A percentile compares a stretch with the other conserved stretches of the same genome.
Evolutionary conservation across 495 filamentous ascomycete genomes (phyloP).

Genomic region (Lineolata rhizophorae): DNA sequence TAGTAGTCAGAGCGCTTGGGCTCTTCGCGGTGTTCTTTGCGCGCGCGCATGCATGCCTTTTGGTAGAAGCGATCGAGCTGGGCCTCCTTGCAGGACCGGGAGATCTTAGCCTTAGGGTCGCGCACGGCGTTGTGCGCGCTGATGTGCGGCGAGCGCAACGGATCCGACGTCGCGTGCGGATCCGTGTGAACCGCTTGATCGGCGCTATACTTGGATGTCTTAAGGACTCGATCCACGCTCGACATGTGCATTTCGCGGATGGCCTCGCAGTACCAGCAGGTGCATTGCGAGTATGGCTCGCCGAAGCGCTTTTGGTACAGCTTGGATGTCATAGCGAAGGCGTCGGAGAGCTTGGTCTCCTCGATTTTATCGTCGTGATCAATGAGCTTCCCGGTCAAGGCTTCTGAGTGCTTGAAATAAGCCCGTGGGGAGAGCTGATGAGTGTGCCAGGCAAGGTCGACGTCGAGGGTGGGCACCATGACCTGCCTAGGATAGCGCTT

Average conservation of each 20-base stretch:
- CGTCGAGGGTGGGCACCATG: conserved; percentile 64
- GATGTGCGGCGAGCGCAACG: conserved; percentile 43
- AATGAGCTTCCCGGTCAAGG: conserved; percentile 29
- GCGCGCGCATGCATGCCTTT: conserved; percentile 36
- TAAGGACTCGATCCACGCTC: no score
- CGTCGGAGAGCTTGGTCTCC: conserved; percentile 32
- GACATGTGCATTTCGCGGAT: no score
- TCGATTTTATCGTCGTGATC: conserved; percentile 78
- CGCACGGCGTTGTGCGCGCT: conserved; percentile 41
- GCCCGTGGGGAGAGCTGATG: conserved; percentile 27
- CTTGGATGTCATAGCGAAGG: conserved; percentile 57
- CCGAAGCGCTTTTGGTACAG: conserved; percentile 38
- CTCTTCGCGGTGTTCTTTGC: conserved; percentile 31
- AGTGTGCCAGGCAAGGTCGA: conserved; percentile 73
- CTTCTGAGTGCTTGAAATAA: conserved; percentile 37
- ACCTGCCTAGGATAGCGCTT: conserved; percentile 25
- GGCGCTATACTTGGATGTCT: no score
- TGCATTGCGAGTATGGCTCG: conserved; percentile 60
- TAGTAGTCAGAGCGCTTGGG: conserved; percentile 30
- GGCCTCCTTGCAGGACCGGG: no score
- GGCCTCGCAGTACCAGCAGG: conserved; percentile 80
- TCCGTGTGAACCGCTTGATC: background rate
- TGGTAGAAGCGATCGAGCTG: conserved; percentile 39
- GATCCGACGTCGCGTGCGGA: conserved; percentile 23
- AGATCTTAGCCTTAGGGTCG: conserved; percentile 11